Percentiles rank a stretch among this genome's conserved stretches.
These are phyloP conservation scores for Sporothrix mexicana DNA, from an alignment of 2,329 filamentous ascomycete genomes.

Conservation along the genomic window DNA sequence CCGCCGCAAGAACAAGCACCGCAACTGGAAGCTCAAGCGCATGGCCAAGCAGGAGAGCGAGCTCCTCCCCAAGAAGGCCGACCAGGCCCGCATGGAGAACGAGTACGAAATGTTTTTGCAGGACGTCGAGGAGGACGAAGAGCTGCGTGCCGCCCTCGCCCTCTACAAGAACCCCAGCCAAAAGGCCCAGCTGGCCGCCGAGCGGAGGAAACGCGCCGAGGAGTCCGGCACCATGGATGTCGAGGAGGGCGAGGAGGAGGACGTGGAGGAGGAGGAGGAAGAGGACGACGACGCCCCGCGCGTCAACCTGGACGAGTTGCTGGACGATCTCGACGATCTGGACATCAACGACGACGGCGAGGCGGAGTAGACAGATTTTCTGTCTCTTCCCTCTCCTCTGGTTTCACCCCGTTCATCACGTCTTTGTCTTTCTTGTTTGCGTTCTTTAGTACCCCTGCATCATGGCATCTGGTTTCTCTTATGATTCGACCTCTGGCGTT, in stretches of 20 bases:
- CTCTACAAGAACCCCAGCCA: constrained; percentile 76
- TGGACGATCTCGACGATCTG: constrained; percentile 93
- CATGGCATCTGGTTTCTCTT: constrained; percentile 29
- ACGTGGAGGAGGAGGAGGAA: constrained; percentile 64
- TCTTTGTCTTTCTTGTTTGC: not conserved
- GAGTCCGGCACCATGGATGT: constrained; percentile 48
- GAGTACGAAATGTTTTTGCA: constrained; percentile 98
- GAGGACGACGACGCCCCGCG: constrained; percentile 67
- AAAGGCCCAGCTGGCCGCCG: constrained; percentile 47
- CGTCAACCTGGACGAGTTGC: constrained; percentile 78
- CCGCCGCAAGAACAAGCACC: constrained; percentile 78
- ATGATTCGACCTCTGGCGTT: constrained; percentile 23
- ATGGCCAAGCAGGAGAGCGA: constrained; percentile 91
- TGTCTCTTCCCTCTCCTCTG: not conserved
- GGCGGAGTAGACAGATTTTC: constrained; percentile 31
- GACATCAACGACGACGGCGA: constrained; percentile 70
- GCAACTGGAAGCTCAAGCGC: constrained; percentile 94
- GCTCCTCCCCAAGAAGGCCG: constrained; percentile 81
- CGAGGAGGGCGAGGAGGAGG: constrained; percentile 61
- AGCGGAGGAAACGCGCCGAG: constrained; percentile 44
- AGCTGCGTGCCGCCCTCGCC: constrained; percentile 81
- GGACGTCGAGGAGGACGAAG: constrained; percentile 94
- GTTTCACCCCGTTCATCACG: not conserved
- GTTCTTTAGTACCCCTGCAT: constrained; percentile 21
- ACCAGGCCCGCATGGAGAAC: constrained; percentile 84